Evolutionary conservation across 352 stramenopile species (phyloP), one percentile per base, ranked within the genome.

Genomic region (Phytopythium chamaehyphon): DNA sequence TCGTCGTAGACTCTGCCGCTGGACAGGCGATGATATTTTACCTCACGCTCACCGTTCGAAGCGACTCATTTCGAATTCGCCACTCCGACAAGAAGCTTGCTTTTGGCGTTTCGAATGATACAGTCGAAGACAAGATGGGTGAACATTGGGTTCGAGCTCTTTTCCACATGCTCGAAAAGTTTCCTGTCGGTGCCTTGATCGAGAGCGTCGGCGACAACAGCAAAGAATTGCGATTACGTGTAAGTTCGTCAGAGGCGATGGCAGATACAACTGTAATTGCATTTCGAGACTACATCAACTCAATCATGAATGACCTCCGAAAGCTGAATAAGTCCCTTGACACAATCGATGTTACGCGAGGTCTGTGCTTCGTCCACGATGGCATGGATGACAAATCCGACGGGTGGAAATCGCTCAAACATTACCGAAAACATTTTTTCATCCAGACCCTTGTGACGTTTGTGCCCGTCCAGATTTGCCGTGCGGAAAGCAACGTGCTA

Each of bases 401-500:
- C 22, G 24, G 23, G 2, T 49, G 43, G 43, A 37, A 15, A 9
- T 9, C 24, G 23, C 12, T 49, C 23, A 24, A 3, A 1, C 3
- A 16, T 6, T 23, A 16, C 3, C 11, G 36, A 6, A 40, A 56
- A 6, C 7, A 23, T 8, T 43, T 48, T 6, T 54, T 74, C 11
- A 24, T 78, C 2, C 64, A 61, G 8, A 55, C 57, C n/a, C 28
- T 88, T 6, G 37, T 86, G 3, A 83, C 74, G 1, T 85, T 90
- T 50, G 70, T 88, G 6, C 78, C 78, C 2, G 52, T 92, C 2
- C 78, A 88, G 38, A 88, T 92, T 15, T 90, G 81, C 26, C 72
- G 81, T 8, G 78, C 81, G 2, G 57, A 88, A 42, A 56, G 54
- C 3, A 90, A 90, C 31, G 28, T 67, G 42, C 46, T 91, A 14